Base-by-base conservation (phyloP, 805 yeast species). In the Wickerhamiella nectarea region DNA sequence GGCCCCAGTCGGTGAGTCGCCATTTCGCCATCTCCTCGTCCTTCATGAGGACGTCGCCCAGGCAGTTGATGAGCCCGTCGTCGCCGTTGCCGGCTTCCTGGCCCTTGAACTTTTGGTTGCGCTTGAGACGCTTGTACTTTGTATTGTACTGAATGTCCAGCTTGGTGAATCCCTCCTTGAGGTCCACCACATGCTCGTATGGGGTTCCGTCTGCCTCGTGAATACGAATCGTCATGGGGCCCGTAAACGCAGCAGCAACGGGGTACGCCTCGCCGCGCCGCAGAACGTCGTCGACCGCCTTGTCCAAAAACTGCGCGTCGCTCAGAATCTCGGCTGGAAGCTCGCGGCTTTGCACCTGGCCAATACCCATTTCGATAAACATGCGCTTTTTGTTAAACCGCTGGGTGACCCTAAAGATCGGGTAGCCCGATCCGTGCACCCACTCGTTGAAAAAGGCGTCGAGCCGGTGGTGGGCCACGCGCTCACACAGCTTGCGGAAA, bases 171-270 rank as follows among this genome's bases (percentile, higher is more conserved):
- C 76, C 73, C 36, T 89, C 96, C 53, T 85, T 83, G 42, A 91
- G 66, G 51, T 85, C 93, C 18, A 91, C 95, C 38, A 91, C 89
- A 59, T 91, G 99, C 56, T 91, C 99, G 57, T 91, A 91, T 0
- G 99, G 98, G 0, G 97, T 85, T 7, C 98, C 98, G 60, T 91
- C 97, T 0, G 95, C 93, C 56, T 91, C 99, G 58, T 91, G 98
- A 29, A 91, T 87, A 55, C 98, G 69, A 29, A 91, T 83, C 0
- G 99, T 91, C 82, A 91, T 84, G 0, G 97, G 95, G 0, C 99
- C 99, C 0, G 83, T 72, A 42, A 56, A 57, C 17, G 78, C 71
- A 0, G 64, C 59, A 38, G 56, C 58, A 7, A 55, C 55, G 11
- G 46, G 42, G 3, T 34, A 43, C 14, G 20, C 46, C n/a, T 33